Conservation (phyloP, 2,329 filamentous ascomycete species). For the Nemania sp. region DNA sequence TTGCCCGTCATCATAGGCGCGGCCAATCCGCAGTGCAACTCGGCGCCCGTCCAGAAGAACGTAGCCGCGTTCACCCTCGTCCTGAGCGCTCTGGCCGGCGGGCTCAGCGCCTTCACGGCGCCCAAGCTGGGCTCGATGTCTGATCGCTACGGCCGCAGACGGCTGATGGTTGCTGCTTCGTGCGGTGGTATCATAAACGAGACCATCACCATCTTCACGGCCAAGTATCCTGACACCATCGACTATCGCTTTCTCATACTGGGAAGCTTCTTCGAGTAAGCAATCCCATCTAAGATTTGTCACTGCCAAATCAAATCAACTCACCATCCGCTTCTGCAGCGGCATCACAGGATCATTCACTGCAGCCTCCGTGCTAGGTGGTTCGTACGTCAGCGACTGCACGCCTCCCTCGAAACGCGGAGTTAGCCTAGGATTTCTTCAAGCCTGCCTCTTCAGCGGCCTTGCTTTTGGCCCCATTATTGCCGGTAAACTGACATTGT, state of each 20-base stretch:
- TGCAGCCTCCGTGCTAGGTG: conserved; percentile 71
- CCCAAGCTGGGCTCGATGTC: conserved; percentile 85
- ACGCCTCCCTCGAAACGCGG: conserved; percentile 77
- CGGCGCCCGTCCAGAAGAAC: conserved; percentile 74
- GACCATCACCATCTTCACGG: conserved; percentile 76
- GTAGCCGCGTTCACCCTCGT: conserved; percentile 80
- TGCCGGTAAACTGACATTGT: conserved; percentile 77
- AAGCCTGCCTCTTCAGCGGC: conserved; percentile 86
- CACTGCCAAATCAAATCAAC: neutral
- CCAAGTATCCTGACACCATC: conserved; percentile 70
- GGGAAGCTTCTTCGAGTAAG: conserved; percentile 69
- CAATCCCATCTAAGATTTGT: neutral
- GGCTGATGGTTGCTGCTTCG: conserved; percentile 72
- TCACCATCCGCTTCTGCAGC: conserved; percentile 16
- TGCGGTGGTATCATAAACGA: conserved; percentile 76
- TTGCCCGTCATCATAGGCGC: conserved; percentile 67
- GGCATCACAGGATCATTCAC: conserved; percentile 89
- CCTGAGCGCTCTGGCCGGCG: conserved; percentile 72
- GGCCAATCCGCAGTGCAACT: conserved; percentile 78
- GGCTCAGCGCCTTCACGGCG: conserved; percentile 77
- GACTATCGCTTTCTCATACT: conserved; percentile 79
- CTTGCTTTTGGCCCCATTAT: conserved; percentile 84
- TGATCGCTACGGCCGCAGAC: conserved; percentile 81
- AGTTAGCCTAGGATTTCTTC: conserved; percentile 85
- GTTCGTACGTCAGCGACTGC: conserved; percentile 90